Percentiles rank a stretch among this genome's conserved stretches.
Evolutionary conservation across 2,329 filamentous ascomycete genomes (phyloP).

Genomic region (Exophiala dermatitidis): DNA sequence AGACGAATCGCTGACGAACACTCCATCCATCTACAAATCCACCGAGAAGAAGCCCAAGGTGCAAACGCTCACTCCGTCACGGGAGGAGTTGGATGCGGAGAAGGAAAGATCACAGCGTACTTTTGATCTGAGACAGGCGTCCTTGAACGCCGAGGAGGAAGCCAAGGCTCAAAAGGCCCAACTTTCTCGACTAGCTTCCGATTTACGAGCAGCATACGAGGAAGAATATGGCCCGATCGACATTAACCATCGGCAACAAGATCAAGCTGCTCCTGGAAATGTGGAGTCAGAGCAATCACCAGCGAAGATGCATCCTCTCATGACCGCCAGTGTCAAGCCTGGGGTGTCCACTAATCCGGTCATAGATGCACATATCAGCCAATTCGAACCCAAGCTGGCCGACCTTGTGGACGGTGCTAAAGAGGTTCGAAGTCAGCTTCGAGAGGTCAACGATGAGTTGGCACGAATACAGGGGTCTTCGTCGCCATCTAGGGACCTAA

Average conservation of each 20-base stretch:
- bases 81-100: conserved; percentile 4
- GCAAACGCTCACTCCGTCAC: conserved; percentile 7
- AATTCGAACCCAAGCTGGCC: conserved; percentile 23
- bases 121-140: conserved; percentile 7
- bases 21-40: conserved; percentile 18
- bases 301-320: conserved; percentile 15
- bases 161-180: conserved; percentile 10
- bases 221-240: conserved; percentile 24
- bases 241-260: conserved; percentile 13
- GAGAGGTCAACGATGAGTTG: background rate
- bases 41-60: background rate
- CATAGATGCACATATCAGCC: conserved; percentile 18
- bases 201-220: conserved; percentile 27
- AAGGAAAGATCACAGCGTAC: conserved; percentile 4
- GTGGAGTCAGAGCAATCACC: background rate
- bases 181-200: conserved; percentile 13
- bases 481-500: conserved; percentile 4
- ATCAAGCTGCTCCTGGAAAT: background rate
- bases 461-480: background rate
- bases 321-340: conserved; percentile 20
- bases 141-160: conserved; percentile 6
- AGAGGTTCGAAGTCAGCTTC: conserved; percentile 5
- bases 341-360: conserved; percentile 20
- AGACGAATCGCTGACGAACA: conserved; percentile 14
- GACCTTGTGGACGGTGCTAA: conserved; percentile 20